Evolutionary conservation across 2,329 filamentous ascomycete species (phyloP), one percentile per base, ranked within the genome.

Genomic region (Mycosphaerella sp.): DNA sequence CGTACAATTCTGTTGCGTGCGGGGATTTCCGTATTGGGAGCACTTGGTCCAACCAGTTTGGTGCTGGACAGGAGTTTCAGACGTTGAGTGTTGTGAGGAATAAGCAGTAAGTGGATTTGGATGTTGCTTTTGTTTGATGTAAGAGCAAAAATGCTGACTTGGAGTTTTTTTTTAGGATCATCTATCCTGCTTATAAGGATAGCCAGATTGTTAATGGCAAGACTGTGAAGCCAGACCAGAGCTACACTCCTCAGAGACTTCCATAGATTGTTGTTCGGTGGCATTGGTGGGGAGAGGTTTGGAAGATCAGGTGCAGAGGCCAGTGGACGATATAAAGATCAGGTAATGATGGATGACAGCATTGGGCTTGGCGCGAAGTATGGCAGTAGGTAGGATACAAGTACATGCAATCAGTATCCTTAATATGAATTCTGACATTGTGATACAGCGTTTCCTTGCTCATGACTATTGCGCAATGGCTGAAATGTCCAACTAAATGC

Each of bases 101-200:
- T 28, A 49, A 46, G 21, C 47, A 59, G 44, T 47, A 34, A 47
- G 44, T 40, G 14, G 4, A 1, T 21, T 16, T 13, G 6, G 6
- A 16, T 34, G 3, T 46, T 21, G 6, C 34, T 39, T 5, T 14
- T 43, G 9, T n/a, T n/a, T n/a, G n/a, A n/a, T n/a, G n/a, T n/a
- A n/a, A n/a, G n/a, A n/a, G n/a, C n/a, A n/a, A n/a, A n/a, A n/a
- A n/a, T n/a, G 18, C 16, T 30, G 14, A 39, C 16, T 6, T 21
- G 21, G 14, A 12, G 5, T 16, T 3, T 16, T 3, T 14, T 39
- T 14, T 39, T 14, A 47, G 44, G 17, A 48, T 48, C 44, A 44
- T 56, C 43, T 60, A 60, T 42, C 58, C 58, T 10, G 50, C 52
- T 28, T 60, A 60, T 46, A 59, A 51, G 7, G 59, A 61, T 14